A percentile compares a stretch with the other conserved stretches of the same genome.
These are phyloP conservation scores for Lipomyces spencermartinsiae DNA, from an alignment of 805 yeast species.

Conservation along the genomic window DNA sequence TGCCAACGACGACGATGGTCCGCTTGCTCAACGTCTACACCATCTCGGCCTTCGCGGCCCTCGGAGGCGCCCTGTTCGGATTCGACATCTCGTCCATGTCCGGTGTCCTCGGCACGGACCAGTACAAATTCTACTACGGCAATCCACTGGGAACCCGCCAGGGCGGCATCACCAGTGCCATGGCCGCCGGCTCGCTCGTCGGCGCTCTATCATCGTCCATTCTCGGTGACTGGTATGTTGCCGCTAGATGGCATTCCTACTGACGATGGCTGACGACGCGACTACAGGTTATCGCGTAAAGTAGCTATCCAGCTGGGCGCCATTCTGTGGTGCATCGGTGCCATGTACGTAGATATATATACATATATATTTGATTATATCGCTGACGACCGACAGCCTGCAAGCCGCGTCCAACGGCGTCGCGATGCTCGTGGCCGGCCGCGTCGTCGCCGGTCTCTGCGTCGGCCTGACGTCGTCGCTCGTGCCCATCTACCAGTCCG, in stretches of 20 bases:
- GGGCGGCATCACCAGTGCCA: constrained; percentile 67
- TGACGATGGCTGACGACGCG: too few species aligned
- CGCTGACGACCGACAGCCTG: too few species aligned
- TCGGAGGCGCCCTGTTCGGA: constrained; percentile 69
- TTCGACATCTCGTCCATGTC: constrained; percentile 73
- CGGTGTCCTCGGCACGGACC: constrained; percentile 56
- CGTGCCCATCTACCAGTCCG: constrained; percentile 51
- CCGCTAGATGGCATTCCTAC: too few species aligned
- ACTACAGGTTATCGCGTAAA: constrained; percentile 38
- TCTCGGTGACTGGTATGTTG: constrained; percentile 50
- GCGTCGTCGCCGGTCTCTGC: constrained; percentile 61
- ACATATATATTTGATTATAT: too few species aligned
- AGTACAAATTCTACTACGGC: constrained; percentile 56
- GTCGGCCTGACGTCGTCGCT: constrained; percentile 62
- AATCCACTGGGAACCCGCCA: constrained; percentile 59
- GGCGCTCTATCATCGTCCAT: constrained; percentile 60
- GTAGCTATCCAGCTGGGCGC: constrained; percentile 37
- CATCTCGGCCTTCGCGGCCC: constrained; percentile 57
- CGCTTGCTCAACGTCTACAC: constrained; percentile 52
- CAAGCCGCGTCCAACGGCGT: constrained; percentile 45
- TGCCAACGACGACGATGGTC: constrained; percentile 18
- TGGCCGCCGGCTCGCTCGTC: constrained; percentile 67
- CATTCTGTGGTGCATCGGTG: constrained; percentile 37
- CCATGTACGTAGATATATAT: constrained; percentile 34
- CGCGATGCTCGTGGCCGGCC: constrained; percentile 51